phyloP scores from a whole-genome alignment of 1,284 basidiomycete species.

The Xerocomus amazonicus region DNA sequence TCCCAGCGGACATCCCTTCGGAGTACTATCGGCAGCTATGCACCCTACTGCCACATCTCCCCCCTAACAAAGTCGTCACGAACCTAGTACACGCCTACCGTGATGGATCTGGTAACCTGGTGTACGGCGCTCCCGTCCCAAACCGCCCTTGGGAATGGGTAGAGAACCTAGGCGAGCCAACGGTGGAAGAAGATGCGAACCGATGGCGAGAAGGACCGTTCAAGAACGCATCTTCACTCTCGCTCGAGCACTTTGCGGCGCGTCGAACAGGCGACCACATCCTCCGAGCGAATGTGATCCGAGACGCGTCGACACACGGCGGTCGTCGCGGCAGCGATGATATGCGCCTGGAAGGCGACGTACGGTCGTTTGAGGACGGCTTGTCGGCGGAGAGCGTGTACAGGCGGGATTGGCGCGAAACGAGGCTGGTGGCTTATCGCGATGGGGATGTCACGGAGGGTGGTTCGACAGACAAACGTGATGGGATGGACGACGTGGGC shows the following conservation, averaged over 20 bases:
- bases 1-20: conserved; percentile 53
- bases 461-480: conserved; percentile 22
- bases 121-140: conserved; percentile 51
- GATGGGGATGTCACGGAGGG: conserved; percentile 13
- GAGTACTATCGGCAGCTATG: conserved; percentile 55
- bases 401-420: conserved; percentile 72
- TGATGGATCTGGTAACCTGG: conserved; percentile 41
- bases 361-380: conserved; percentile 63
- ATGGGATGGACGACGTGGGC: conserved; percentile 35
- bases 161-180: conserved; percentile 67
- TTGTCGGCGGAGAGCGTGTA: conserved; percentile 60
- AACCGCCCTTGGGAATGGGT: conserved; percentile 85
- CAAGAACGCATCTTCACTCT: conserved; percentile 68
- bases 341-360: conserved; percentile 39
- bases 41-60: conserved; percentile 45
- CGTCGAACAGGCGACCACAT: conserved; percentile 60
- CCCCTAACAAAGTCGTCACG: conserved; percentile 48
- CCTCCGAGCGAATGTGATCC: background rate
- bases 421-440: conserved; percentile 35
- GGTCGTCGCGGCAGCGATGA: conserved; percentile 3
- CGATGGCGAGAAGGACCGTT: conserved; percentile 40
- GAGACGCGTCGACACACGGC: background rate
- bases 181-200: conserved; percentile 22
- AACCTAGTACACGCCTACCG: conserved; percentile 57
- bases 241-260: conserved; percentile 67